These are phyloP conservation scores for Aspergillus biplanus DNA, from an alignment of 495 filamentous ascomycete species.

Conservation along the genomic window DNA sequence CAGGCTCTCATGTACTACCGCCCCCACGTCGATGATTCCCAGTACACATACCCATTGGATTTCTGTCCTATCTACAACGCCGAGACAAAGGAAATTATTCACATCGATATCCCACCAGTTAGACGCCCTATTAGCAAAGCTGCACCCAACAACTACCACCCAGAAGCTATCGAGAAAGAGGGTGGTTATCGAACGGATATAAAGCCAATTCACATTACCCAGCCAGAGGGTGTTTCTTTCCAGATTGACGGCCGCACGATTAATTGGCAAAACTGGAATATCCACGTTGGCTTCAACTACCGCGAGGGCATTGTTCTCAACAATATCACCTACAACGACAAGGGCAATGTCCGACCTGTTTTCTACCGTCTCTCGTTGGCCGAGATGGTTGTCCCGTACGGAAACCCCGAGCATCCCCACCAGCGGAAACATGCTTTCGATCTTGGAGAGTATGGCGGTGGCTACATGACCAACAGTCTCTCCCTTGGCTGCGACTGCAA, in stretches of 20 bases:
- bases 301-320: conserved; percentile 91
- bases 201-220: conserved; percentile 94
- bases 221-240: conserved; percentile 94
- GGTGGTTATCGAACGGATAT: conserved; percentile 79
- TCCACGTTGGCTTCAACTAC: conserved; percentile 96
- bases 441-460: conserved; percentile 90
- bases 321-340: conserved; percentile 90
- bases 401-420: conserved; percentile 90
- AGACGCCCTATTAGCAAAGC: conserved; percentile 77
- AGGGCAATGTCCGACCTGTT: conserved; percentile 74
- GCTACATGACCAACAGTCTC: conserved; percentile 94
- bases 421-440: conserved; percentile 96
- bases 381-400: conserved; percentile 97
- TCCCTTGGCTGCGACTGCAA: conserved; percentile 94
- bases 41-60: conserved; percentile 90
- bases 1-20: conserved; percentile 97
- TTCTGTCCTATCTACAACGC: conserved; percentile 94
- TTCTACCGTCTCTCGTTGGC: conserved; percentile 93
- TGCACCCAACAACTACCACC: conserved; percentile 78
- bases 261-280: conserved; percentile 93
- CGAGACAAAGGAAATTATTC: conserved; percentile 79
- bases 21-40: conserved; percentile 81
- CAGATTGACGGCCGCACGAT: conserved; percentile 76
- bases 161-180: conserved; percentile 68
- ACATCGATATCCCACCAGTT: conserved; percentile 85